Percentiles rank a stretch among this genome's conserved stretches.
phyloP scores from a whole-genome alignment of 306 rosid species.

The Vachellia pachyceras region DNA sequence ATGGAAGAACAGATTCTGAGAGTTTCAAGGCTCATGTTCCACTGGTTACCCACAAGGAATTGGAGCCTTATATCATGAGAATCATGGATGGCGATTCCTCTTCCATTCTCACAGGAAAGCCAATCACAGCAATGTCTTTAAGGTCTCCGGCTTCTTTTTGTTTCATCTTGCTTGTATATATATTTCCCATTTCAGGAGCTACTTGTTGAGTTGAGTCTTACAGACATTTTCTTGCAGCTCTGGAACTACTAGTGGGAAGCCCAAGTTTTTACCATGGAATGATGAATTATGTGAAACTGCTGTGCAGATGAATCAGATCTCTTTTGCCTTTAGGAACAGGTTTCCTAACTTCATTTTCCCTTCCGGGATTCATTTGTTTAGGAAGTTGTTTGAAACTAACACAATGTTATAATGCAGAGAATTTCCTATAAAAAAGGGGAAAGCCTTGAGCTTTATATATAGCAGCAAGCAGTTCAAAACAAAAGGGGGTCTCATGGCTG shows the following conservation, averaged over 20 bases:
- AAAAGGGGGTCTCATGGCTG: background rate
- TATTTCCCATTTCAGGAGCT: background rate
- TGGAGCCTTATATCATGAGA: background rate
- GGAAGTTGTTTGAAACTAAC: background rate
- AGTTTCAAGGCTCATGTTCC: background rate
- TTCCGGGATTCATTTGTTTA: background rate
- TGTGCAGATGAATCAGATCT: background rate
- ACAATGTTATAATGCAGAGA: background rate
- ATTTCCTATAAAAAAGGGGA: background rate
- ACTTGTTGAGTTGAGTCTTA: background rate
- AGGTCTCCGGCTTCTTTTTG: background rate
- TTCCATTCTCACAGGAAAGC: background rate
- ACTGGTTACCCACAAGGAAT: background rate
- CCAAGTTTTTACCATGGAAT: background rate
- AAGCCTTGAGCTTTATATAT: background rate
- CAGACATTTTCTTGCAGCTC: background rate
- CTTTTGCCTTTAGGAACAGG: constrained; percentile 2
- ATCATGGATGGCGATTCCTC: background rate
- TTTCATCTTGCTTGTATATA: background rate
- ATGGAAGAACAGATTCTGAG: background rate
- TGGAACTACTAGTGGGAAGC: background rate
- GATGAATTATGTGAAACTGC: background rate
- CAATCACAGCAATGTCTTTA: background rate
- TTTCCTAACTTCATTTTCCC: background rate
- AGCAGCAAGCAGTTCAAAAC: constrained; percentile 1